phyloP scores from a whole-genome alignment of 257 asterid species.

The Lavandula angustifolia region DNA sequence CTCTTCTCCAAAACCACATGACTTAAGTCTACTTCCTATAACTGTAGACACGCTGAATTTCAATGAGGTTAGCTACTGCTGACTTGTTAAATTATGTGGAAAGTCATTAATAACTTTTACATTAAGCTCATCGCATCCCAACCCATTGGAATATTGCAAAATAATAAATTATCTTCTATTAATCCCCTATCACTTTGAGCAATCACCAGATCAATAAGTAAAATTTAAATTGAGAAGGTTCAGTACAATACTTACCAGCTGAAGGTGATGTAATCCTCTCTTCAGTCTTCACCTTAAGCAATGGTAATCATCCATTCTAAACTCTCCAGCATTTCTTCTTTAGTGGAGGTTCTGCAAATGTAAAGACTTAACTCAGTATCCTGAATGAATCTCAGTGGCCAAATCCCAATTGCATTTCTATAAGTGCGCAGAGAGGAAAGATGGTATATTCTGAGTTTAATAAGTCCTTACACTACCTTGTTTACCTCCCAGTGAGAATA shows the following conservation, averaged over 20 bases:
- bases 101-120: not conserved
- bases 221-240: not conserved
- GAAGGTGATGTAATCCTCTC: slow-evolving; percentile 4
- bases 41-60: slow-evolving; percentile 22
- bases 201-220: not conserved
- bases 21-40: slow-evolving; percentile 30
- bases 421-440: not conserved
- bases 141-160: not conserved
- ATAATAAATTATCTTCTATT: not conserved
- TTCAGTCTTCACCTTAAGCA: slow-evolving; percentile 13
- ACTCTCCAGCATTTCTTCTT: slow-evolving; percentile 12
- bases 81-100: not conserved
- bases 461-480: slow-evolving; percentile 1
- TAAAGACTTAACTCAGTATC: slow-evolving; percentile 14
- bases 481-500: not conserved
- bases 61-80: slow-evolving; percentile 16
- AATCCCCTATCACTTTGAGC: not conserved
- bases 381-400: not conserved
- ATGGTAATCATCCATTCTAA: not conserved
- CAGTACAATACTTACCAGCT: slow-evolving; percentile 22
- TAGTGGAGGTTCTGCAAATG: slow-evolving; percentile 12
- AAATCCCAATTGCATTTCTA: not conserved
- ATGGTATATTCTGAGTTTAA: not conserved
- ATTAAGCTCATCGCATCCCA: not conserved
- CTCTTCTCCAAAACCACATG: slow-evolving; percentile 26